phyloP scores from a whole-genome alignment of 768 basidiomycete genomes.

The Lepiota brunneoincarnata region DNA sequence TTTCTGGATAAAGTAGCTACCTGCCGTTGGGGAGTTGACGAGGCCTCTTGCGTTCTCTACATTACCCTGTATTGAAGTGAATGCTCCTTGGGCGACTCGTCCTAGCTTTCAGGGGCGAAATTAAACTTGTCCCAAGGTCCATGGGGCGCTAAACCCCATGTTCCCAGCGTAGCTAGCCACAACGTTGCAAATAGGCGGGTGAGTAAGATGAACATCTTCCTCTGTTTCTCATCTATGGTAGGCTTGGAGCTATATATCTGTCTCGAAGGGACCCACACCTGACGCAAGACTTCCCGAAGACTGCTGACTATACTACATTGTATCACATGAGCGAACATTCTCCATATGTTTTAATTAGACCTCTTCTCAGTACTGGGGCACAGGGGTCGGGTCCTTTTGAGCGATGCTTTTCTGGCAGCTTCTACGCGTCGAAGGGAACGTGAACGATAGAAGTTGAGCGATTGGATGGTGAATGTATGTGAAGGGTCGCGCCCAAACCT shows the following conservation, averaged over 20 bases:
- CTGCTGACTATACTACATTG: not conserved
- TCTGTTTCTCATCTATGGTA: no score
- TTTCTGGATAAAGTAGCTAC: not conserved
- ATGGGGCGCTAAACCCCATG: no score
- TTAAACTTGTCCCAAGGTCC: no score
- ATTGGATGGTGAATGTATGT: not conserved
- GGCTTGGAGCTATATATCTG: no score
- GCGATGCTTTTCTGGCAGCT: not conserved
- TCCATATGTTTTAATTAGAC: not conserved
- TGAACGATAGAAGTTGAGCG: no score
- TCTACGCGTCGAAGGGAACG: no score
- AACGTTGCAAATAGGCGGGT: no score
- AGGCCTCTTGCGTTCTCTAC: not conserved
- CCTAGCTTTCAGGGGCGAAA: not conserved
- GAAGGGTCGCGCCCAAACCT: not conserved
- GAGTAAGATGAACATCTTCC: no score
- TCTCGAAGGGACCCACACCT: not conserved
- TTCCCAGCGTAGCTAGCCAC: no score
- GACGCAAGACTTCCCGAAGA: not conserved
- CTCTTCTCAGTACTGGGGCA: no score
- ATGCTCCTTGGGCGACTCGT: slow-evolving; percentile 1
- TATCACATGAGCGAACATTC: slow-evolving; percentile 3
- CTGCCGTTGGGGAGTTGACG: not conserved
- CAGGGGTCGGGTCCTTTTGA: not conserved
- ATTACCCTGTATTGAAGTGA: not conserved